Evolutionary conservation across 1,139 yeast species (phyloP).

Genomic region (Blastobotrys illinoisensis): DNA sequence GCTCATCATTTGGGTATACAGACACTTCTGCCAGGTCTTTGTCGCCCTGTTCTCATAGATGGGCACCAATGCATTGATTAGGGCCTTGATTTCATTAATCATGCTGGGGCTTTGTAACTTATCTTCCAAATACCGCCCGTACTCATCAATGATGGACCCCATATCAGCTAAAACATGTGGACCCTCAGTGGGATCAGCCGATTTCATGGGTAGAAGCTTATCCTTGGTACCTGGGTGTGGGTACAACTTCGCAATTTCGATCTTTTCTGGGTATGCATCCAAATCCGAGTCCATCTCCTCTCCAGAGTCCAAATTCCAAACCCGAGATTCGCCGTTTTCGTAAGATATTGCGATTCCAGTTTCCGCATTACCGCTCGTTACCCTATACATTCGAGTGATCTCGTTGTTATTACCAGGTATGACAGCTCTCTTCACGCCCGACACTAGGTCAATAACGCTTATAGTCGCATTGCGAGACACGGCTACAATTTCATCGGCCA

Average conservation of each 20-base stretch:
- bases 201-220: background rate
- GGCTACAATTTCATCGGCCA: conserved; percentile 14
- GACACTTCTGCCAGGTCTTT: background rate
- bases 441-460: conserved; percentile 17
- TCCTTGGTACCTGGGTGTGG: background rate
- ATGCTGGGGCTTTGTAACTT: background rate
- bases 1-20: background rate
- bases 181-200: background rate
- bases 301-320: conserved; percentile 18
- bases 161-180: background rate
- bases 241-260: background rate
- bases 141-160: background rate
- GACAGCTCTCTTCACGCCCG: conserved; percentile 9
- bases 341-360: conserved; percentile 11
- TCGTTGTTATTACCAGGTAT: conserved; percentile 22
- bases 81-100: background rate
- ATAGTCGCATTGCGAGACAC: conserved; percentile 19
- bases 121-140: background rate
- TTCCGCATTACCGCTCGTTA: background rate
- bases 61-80: background rate
- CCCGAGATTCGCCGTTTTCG: conserved; percentile 15
- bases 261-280: background rate
- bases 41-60: background rate
- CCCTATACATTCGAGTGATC: conserved; percentile 10
- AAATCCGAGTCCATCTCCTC: conserved; percentile 11